Evolutionary conservation across 306 rosid species (phyloP).

Genomic region (Amphicarpaea edgeworthii): DNA sequence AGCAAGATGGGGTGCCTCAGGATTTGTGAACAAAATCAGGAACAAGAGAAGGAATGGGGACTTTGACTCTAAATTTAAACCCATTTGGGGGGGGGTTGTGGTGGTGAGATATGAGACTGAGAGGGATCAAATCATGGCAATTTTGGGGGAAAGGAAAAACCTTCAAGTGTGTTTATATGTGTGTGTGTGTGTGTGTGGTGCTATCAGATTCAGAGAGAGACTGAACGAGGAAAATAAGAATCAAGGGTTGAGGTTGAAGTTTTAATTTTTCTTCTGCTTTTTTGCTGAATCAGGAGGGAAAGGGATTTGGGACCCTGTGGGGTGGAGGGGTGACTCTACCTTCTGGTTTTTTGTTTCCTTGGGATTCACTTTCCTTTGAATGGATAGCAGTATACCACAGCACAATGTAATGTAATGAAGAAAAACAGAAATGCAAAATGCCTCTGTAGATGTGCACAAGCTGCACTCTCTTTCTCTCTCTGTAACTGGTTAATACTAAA

Average conservation of each 20-base stretch:
- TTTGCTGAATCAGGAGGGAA: conserved; percentile 34
- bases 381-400: conserved; percentile 10
- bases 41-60: conserved; percentile 52
- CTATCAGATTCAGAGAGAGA: conserved; percentile 40
- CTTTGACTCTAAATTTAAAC: conserved; percentile 37
- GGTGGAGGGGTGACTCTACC: conserved; percentile 18
- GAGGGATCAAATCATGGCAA: conserved; percentile 65
- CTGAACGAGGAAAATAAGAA: conserved; percentile 40
- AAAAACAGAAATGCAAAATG: not conserved
- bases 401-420: not conserved
- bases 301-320: not conserved
- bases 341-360: conserved; percentile 44
- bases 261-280: conserved; percentile 35
- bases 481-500: not conserved
- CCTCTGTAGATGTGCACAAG: conserved; percentile 52
- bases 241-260: conserved; percentile 23
- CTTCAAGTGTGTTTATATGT: not conserved
- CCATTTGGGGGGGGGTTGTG: conserved; percentile 57
- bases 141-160: not conserved
- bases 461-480: not conserved
- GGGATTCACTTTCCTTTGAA: conserved; percentile 53
- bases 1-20: conserved; percentile 47
- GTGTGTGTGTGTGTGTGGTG: not conserved
- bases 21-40: conserved; percentile 44
- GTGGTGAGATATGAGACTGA: conserved; percentile 38